Evolutionary conservation across 1,284 basidiomycete genomes (phyloP), one percentile per base, ranked within the genome.

Genomic region (Tylopilus orsonianus): DNA sequence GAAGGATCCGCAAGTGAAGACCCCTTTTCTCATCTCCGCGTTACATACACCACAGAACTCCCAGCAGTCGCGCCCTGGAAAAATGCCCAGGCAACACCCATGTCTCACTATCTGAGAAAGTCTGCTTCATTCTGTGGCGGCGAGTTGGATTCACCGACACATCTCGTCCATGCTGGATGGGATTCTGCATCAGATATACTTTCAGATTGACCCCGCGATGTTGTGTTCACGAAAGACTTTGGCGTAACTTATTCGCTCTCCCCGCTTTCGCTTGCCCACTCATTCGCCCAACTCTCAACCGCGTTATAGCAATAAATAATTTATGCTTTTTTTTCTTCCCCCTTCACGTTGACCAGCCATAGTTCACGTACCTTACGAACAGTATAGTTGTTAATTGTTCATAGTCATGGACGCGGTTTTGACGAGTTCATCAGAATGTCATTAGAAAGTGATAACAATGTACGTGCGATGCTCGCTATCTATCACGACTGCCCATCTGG

Each of bases 401-500:
- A 68, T 64, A 65, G 53, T 66, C 45, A 55, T 44, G 30, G 58
- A 50, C 43, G 22, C 38, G 41, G 43, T 53, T 53, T 39, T 32
- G 49, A 52, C 46, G 24, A 41, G 40, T 29, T 50, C 59, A 49
- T 52, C 14, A 22, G 46, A 14, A 54, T 33, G 41, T 56, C 48
- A 56, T 49, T 50, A 49, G 41, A 41, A 46, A 43, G 52, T 46
- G 61, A 67, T 61, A 57, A 60, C 35, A 35, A 18, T 48, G 24
- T 50, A 60, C 45, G 46, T 45, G 48, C 27, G 32, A 54, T 48
- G 29, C 14, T 52, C 24, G 39, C 43, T 60, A 52, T 55, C 61
- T 73, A 77, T 64, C n/a, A 62, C 37, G 84, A 81, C 60, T 81
- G 79, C 35, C 87, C 88, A 43, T 90, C 87, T 7, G 88, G 78